Evolutionary conservation across 2,329 filamentous ascomycete genomes (phyloP).

Genomic region (Sporothrix inflata): DNA sequence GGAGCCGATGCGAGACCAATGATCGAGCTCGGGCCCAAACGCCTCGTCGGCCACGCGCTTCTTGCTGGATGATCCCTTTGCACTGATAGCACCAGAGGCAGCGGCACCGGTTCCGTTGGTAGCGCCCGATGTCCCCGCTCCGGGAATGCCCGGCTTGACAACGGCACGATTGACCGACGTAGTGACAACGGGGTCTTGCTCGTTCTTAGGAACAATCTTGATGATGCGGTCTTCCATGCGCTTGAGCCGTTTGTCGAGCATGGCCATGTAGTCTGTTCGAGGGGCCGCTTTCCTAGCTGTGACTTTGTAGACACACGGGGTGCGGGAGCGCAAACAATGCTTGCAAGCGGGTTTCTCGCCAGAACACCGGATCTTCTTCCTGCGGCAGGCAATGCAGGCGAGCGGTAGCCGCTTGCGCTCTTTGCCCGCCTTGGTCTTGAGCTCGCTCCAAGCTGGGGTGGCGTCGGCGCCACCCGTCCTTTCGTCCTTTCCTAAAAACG

Average conservation of each 20-base stretch:
- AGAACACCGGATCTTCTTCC: constrained; percentile 97
- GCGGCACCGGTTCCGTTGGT: constrained; percentile 22
- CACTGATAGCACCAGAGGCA: constrained; percentile 53
- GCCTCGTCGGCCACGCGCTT: constrained; percentile 87
- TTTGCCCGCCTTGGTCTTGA: constrained; percentile 92
- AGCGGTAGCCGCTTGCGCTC: constrained; percentile 90
- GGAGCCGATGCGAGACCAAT: constrained; percentile 70
- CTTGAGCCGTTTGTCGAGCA: constrained; percentile 94
- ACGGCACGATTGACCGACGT: constrained; percentile 70
- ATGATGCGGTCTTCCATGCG: constrained; percentile 98
- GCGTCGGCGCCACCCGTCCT: constrained; percentile 57
- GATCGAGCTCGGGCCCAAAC: constrained; percentile 78
- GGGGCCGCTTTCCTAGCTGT: constrained; percentile 92
- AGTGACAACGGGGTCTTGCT: constrained; percentile 66
- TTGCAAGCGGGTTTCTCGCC: constrained; percentile 98
- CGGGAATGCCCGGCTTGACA: constrained; percentile 75
- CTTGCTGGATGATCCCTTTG: constrained; percentile 48
- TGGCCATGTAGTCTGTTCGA: constrained; percentile 97
- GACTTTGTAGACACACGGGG: constrained; percentile 97
- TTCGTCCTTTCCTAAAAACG: constrained; percentile 52
- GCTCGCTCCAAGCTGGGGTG: constrained; percentile 74
- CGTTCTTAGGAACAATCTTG: constrained; percentile 88
- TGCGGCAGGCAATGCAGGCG: constrained; percentile 91
- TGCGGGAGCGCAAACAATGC: constrained; percentile 88
- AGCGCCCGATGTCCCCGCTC: constrained; percentile 45